Evolutionary conservation across 2,329 filamentous ascomycete species (phyloP).

Genomic region (Talaromyces islandicus): DNA sequence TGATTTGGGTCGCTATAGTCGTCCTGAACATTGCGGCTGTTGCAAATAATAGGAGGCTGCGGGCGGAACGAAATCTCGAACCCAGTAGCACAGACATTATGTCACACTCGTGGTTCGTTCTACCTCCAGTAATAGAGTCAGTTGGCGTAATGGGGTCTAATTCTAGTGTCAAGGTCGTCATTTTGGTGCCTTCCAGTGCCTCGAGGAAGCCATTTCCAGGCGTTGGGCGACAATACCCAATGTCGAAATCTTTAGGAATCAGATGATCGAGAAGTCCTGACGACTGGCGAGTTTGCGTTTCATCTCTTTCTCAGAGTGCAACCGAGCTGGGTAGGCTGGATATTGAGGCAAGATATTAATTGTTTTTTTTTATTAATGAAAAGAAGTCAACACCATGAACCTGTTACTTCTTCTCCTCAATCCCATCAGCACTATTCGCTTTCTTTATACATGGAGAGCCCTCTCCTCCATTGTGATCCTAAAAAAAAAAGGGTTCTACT

Average conservation of each 20-base stretch:
- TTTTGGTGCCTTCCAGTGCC: background rate
- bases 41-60: constrained; percentile 37
- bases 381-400: background rate
- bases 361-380: too few relatives aligned
- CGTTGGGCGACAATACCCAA: background rate
- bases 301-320: background rate
- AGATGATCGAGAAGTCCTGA: background rate
- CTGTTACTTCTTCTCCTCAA: background rate
- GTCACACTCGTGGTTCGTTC: constrained; percentile 12
- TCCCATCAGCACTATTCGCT: background rate
- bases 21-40: constrained; percentile 29
- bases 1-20: constrained; percentile 36
- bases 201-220: background rate
- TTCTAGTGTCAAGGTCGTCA: background rate
- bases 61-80: constrained; percentile 36
- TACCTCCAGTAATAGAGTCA: background rate
- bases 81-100: constrained; percentile 34
- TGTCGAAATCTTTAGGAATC: background rate
- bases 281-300: background rate
- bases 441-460: background rate
- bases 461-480: background rate
- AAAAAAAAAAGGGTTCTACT: background rate
- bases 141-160: background rate
- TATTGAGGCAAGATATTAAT: background rate
- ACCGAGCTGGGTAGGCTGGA: background rate